Conservation (phyloP, 352 stramenopile species). For the Blastocystis sp. region DNA sequence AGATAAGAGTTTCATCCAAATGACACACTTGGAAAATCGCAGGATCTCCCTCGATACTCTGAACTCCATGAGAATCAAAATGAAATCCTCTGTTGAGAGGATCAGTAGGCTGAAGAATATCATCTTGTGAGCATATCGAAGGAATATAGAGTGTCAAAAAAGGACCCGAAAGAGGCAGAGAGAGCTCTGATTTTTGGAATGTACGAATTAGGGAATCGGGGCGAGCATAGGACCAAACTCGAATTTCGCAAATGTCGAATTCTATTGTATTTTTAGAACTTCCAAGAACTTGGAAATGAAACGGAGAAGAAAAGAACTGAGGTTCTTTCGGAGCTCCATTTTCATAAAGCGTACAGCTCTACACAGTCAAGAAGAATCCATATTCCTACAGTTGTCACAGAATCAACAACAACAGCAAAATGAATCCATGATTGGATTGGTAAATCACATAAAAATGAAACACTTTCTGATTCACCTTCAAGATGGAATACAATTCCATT, state of each 20-base stretch:
- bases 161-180: not conserved
- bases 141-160: not conserved
- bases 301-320: not conserved
- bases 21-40: not conserved
- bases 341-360: not conserved
- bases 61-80: not conserved
- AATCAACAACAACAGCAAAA: not conserved
- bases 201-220: not conserved
- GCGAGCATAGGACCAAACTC: not conserved
- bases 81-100: not conserved
- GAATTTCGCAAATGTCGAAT: constrained; percentile 9
- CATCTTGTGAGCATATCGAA: not conserved
- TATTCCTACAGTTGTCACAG: not conserved
- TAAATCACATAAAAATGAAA: not conserved
- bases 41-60: not conserved
- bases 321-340: not conserved
- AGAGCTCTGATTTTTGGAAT: not conserved
- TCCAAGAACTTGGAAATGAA: not conserved
- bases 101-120: not conserved
- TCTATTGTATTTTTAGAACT: not conserved
- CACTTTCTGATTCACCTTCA: not conserved
- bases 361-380: not conserved
- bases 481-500: not conserved
- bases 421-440: not conserved
- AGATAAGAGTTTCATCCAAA: not conserved